Evolutionary conservation across 306 rosid genomes (phyloP), one percentile per base, ranked within the genome.

Genomic region (Hippophae tibetana): DNA sequence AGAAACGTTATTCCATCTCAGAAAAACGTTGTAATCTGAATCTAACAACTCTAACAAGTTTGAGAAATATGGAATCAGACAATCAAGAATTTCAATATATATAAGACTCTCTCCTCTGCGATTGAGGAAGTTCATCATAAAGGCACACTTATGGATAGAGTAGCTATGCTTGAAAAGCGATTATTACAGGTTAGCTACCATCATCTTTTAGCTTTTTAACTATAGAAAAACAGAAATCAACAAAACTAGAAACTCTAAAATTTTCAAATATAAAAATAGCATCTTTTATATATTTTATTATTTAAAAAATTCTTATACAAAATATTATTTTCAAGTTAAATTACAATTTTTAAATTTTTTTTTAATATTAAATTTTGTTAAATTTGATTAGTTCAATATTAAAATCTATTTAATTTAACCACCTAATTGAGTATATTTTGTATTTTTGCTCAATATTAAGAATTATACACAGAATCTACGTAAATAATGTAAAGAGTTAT

Each of bases 61-160:
- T 40, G 7, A 42, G 41, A 14, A 67, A 40, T 9, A 9, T 46
- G 46, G 51, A 61, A 60, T 14, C 60, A 47, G 71, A 25, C 43
- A 63, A 71, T 8, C 42, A 58, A 27, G 23, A 18, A 18, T 18
- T 18, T 18, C 23, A 18, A 1, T 50, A 51, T 63, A 1, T 50
- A 51, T 63, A 72, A 47, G 76, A 65, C 65, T 10, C 54, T 77
- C 40, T 71, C 69, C 59, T 70, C 72, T 57, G 78, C 76, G 9
- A 54, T 74, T 26, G 72, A 78, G 59, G 81, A 78, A 62, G 78
- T 62, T 69, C 63, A 63, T 10, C 64, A 51, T 18, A 78, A 72
- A 51, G 81, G 79, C 71, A 75, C 75, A 3, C 54, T 78, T 31
- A 47, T 78, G 49, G 81, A 82, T 5, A 43, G 81, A 43, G 57